Evolutionary conservation across 257 asterid genomes (phyloP), one percentile per base, ranked within the genome.

Genomic region (Capsicum rhomboideum): DNA sequence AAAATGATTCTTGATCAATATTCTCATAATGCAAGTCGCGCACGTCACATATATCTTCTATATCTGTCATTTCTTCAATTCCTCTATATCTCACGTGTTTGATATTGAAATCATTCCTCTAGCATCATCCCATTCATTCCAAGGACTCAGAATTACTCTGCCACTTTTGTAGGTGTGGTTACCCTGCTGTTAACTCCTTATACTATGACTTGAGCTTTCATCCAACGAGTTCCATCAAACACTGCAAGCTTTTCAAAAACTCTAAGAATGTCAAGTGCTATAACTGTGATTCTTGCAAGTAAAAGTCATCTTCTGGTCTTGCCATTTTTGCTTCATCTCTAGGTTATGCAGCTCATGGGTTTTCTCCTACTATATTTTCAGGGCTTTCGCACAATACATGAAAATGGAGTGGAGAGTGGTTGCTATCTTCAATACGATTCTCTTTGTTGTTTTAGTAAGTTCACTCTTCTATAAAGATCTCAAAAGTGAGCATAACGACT

Each of bases 231-330:
- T 72, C 95, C 46, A 90, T 86, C 86, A 93, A 90, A 86, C 97
- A 95, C 68, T 95, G 99, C 93, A 89, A 59, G 86, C 97, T 90
- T 18, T 95, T 93, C 97, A 94, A 93, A 66, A 95, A 95, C 88
- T 75, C 94, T 0, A 93, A 88, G 82, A 85, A n/a, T n/a, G n/a
- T n/a, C n/a, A n/a, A n/a, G n/a, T n/a, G n/a, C n/a, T n/a, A n/a
- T n/a, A n/a, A n/a, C 66, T 95, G 99, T 66, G 99, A 95, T 85
- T 94, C 99, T 56, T 95, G 99, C 99, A 95, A 92, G 99, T 95
- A 91, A 89, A 79, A 21, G 28, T 78, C 56, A 66, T 13, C 82
- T 61, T 54, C 17, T 52, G 20, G n/a, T n/a, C n/a, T n/a, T n/a
- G n/a, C n/a, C n/a, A n/a, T n/a, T n/a, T n/a, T n/a, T n/a, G n/a